These are phyloP conservation scores for Kalmanozyma brasiliensis DNA, from an alignment of 1,284 basidiomycete genomes.

Conservation along the genomic window DNA sequence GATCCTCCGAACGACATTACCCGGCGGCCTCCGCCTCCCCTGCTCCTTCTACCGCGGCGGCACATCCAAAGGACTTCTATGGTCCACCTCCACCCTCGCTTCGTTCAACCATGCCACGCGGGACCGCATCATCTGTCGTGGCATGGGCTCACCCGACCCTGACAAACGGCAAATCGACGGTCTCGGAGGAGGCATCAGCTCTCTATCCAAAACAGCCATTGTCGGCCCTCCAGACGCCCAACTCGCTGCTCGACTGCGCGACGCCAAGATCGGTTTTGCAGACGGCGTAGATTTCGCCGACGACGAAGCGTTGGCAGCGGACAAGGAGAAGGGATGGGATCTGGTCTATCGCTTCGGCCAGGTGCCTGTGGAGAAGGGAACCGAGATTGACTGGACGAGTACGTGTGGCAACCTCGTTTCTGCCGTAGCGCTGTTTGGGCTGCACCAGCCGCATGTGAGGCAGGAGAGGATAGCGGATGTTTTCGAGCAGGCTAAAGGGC, in stretches of 20 bases:
- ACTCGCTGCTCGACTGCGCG: slow-evolving; percentile 3
- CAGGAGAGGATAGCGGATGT: slow-evolving; percentile 21
- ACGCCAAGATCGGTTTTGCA: not conserved
- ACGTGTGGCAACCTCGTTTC: slow-evolving; percentile 66
- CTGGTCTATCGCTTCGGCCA: slow-evolving; percentile 65
- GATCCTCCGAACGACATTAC: slow-evolving; percentile 2
- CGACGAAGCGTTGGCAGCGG: slow-evolving; percentile 21
- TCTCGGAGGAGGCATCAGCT: slow-evolving; percentile 79
- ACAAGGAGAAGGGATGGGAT: slow-evolving; percentile 49
- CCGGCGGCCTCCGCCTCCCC: slow-evolving; percentile 16
- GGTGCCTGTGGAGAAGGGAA: slow-evolving; percentile 54
- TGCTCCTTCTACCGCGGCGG: slow-evolving; percentile 73
- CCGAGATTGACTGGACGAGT: slow-evolving; percentile 58
- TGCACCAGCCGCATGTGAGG: slow-evolving; percentile 34
- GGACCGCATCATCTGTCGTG: slow-evolving; percentile 74
- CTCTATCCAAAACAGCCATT: slow-evolving; percentile 82
- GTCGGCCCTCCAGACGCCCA: slow-evolving; percentile 68
- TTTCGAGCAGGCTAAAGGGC: slow-evolving; percentile 1
- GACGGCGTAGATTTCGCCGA: slow-evolving; percentile 54
- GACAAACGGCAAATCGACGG: slow-evolving; percentile 81
- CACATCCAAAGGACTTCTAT: slow-evolving; percentile 81
- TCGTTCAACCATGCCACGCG: slow-evolving; percentile 63
- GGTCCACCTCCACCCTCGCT: slow-evolving; percentile 72
- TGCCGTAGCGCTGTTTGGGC: slow-evolving; percentile 58
- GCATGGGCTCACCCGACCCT: slow-evolving; percentile 82